phyloP scores from a whole-genome alignment of 306 rosid genomes.

The Medicago arabica region DNA sequence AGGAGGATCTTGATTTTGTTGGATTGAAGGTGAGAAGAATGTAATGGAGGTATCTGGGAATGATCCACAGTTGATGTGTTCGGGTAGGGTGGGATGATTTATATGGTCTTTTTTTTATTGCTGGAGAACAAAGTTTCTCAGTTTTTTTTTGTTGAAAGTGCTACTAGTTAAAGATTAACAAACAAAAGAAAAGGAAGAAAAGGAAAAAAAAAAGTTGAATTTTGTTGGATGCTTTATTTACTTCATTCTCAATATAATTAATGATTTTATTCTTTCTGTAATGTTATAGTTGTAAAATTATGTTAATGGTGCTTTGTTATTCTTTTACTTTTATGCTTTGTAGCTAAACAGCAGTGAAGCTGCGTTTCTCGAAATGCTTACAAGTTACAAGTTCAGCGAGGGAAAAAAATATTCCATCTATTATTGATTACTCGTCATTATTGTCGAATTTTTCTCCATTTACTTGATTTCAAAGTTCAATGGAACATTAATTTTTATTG shows the following conservation, averaged over 20 bases:
- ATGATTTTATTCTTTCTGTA: conserved; percentile 31
- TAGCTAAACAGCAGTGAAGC: background rate
- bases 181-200: background rate
- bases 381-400: background rate
- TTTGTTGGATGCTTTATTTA: background rate
- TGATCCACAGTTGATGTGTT: conserved; percentile 16
- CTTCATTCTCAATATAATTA: conserved; percentile 14
- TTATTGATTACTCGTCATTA: no score
- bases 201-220: background rate
- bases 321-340: background rate
- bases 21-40: conserved; percentile 38
- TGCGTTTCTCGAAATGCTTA: background rate
- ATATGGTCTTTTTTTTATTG: background rate
- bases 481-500: no score
- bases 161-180: conserved; percentile 9
- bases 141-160: conserved; percentile 18
- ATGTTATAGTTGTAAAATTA: background rate
- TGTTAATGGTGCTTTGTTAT: background rate
- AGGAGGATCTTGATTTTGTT: conserved; percentile 37
- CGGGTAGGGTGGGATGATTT: conserved; percentile 17
- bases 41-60: conserved; percentile 29
- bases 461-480: no score
- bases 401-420: background rate
- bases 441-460: no score
- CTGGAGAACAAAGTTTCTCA: conserved; percentile 13